Evolutionary conservation across 805 yeast species (phyloP).

Genomic region (Wickerhamiella spandovensis): DNA sequence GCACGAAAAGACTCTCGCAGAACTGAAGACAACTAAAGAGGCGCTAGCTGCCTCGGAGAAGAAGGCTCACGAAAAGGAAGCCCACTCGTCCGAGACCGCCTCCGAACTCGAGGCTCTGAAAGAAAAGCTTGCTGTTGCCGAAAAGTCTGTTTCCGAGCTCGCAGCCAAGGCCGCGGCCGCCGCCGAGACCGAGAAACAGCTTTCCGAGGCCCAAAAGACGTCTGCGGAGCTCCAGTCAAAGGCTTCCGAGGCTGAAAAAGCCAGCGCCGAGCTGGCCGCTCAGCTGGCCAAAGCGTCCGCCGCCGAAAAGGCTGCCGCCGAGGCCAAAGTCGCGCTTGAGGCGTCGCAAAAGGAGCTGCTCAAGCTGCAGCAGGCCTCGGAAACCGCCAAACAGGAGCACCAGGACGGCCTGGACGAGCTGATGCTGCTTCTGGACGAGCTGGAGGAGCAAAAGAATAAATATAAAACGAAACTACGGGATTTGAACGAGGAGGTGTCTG

Average conservation of each 20-base stretch:
- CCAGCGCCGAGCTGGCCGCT: background rate
- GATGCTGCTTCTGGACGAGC: conserved; percentile 59
- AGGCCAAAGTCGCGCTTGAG: background rate
- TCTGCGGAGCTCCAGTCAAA: background rate
- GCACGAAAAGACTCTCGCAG: background rate
- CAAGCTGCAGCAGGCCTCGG: background rate
- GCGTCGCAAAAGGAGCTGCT: background rate
- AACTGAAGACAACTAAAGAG: background rate
- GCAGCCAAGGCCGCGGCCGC: too few species aligned
- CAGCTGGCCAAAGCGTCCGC: too few species aligned
- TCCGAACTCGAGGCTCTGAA: conserved; percentile 1
- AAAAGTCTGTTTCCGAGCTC: background rate
- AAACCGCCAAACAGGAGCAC: conserved; percentile 10
- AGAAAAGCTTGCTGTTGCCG: background rate
- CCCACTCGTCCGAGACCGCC: background rate
- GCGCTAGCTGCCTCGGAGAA: background rate
- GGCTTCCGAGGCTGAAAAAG: background rate
- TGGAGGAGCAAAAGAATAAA: conserved; percentile 52
- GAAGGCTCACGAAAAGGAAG: too few species aligned
- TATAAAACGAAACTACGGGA: conserved; percentile 40
- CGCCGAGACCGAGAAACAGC: background rate
- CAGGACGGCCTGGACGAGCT: conserved; percentile 56
- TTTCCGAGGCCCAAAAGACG: background rate
- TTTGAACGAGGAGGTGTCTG: conserved; percentile 53
- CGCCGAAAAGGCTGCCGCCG: background rate